Base-by-base conservation (phyloP, 306 rosid species). In the Morella rubra region DNA sequence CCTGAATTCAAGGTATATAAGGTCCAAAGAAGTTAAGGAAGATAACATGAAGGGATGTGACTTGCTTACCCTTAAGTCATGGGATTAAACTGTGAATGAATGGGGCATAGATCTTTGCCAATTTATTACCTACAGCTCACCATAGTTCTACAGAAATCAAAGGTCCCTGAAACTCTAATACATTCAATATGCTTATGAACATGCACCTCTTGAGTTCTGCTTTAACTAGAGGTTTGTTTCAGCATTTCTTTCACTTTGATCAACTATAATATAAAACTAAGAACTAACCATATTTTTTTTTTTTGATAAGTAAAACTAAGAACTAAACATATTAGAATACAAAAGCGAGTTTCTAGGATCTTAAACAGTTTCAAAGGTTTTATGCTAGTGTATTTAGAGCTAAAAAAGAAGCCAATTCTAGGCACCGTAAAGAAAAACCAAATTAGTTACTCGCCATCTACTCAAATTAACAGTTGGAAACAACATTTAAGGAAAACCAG, bases 321-420 rank as follows among this genome's bases (percentile, higher is more conserved):
- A 55, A 54, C 27, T 18, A 32, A 58, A 56, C 7, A 47, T 54
- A 9, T 71, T n/a, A 42, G 41, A 20, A 56, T 24, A 8, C 4
- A 49, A 45, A 42, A 12, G 24, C 20, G 18, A 75, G 19, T 67
- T 19, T 16, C 44, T 19, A 62, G 16, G 18, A 70, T 72, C 69
- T 55, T 50, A 27, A 65, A 52, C 50, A 71, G 68, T 71, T 67
- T 37, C 62, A 68, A 20, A 49, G 76, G 70, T 40, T 76, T 61
- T 62, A 19, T 71, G 46, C 64, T 61, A 81, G 47, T 59, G 73
- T 69, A 74, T 80, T 51, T 76, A 55, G 37, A 52, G 53, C 15
- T 51, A 73, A 78, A 49, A 19, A 56, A 60, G 73, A 59, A 53
- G 76, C 51, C 20, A 44, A 75, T 80, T 66, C 22, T 73, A 74